Evolutionary conservation across 805 yeast species (phyloP), one percentile per base, ranked within the genome.

Genomic region (Candida ipomoeae): DNA sequence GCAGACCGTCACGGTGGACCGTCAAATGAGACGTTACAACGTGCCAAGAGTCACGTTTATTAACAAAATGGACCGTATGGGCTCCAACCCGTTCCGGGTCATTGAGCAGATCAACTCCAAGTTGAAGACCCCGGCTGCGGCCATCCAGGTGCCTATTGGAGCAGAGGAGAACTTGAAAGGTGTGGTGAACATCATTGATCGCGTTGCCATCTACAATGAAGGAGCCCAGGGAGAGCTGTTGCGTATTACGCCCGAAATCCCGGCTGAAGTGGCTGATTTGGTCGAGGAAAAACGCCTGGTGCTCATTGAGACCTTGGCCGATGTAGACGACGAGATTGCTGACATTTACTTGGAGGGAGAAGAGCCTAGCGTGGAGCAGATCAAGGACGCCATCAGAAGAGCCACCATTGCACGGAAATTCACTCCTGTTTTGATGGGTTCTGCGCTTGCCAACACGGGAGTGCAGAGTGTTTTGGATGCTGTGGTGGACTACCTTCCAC

Each of bases 401-500:
- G 81, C 97, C 46, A 94, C 99, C 17, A 92, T 92, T 70, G 96
- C 91, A 32, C 84, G 97, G 74, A 87, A 81, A 66, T 94, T 94
- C 77, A 89, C 98, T 13, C 99, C 99, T n/a, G 98, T 94, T n/a
- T 77, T 92, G 57, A 94, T 94, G 97, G 99, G 99, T 20, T 89
- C 97, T 45, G 99, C 99, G 17, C 78, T 94, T 56, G 99, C 98
- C 51, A 94, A 94, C 74, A 88, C 85, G 58, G 97, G 97, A 70
- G 80, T 94, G 57, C 99, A 94, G 75, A 91, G 91, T 20, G 97
- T 92, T 35, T 77, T 94, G 60, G 97, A 94, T 68, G 94, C 97
- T 38, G 96, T 94, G 53, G 92, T 92, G 57, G 97, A 92, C 67
- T 94, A 84, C 71, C 79, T 94, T 62, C 99, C 99, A 42, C 84